Evolutionary conservation across 2,329 filamentous ascomycete species (phyloP).

Genomic region (Diaporthe batatas): DNA sequence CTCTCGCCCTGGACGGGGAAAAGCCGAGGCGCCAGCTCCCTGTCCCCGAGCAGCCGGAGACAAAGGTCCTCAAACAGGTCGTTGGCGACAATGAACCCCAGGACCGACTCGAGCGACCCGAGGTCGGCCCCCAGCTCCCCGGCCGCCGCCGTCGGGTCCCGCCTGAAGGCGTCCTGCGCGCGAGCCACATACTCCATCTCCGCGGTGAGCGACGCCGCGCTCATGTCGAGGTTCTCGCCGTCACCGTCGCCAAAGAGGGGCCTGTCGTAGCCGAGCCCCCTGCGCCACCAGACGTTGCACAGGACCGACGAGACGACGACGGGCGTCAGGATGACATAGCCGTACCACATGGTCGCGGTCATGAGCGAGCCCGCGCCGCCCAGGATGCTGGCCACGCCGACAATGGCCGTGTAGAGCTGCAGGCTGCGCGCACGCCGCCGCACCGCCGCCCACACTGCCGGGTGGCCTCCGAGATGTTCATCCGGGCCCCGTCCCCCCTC

Average conservation of each 20-base stretch:
- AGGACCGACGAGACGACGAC: conserved; percentile 60
- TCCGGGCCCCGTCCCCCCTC: too few species aligned
- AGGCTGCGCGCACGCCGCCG: conserved; percentile 54
- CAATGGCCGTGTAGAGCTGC: conserved; percentile 58
- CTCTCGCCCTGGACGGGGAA: not conserved
- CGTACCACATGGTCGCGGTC: conserved; percentile 64
- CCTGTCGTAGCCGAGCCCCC: conserved; percentile 60
- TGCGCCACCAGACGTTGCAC: conserved; percentile 63
- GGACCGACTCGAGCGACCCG: conserved; percentile 40
- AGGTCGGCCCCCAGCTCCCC: conserved; percentile 19
- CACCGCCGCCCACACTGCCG: conserved; percentile 46
- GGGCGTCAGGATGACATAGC: conserved; percentile 63
- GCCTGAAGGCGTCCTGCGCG: conserved; percentile 4
- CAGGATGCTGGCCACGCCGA: conserved; percentile 59
- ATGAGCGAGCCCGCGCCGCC: conserved; percentile 63
- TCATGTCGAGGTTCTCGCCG: conserved; percentile 9
- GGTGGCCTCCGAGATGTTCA: too few species aligned
- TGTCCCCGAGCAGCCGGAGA: conserved; percentile 1
- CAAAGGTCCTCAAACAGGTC: conserved; percentile 47
- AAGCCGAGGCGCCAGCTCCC: not conserved
- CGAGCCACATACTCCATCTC: conserved; percentile 44
- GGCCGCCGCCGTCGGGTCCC: not conserved
- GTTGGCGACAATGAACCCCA: conserved; percentile 43
- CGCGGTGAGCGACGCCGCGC: conserved; percentile 44
- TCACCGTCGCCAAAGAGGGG: conserved; percentile 45